These are phyloP conservation scores for Pyrenophora graminea DNA, from an alignment of 2,329 filamentous ascomycete species.

Conservation along the genomic window DNA sequence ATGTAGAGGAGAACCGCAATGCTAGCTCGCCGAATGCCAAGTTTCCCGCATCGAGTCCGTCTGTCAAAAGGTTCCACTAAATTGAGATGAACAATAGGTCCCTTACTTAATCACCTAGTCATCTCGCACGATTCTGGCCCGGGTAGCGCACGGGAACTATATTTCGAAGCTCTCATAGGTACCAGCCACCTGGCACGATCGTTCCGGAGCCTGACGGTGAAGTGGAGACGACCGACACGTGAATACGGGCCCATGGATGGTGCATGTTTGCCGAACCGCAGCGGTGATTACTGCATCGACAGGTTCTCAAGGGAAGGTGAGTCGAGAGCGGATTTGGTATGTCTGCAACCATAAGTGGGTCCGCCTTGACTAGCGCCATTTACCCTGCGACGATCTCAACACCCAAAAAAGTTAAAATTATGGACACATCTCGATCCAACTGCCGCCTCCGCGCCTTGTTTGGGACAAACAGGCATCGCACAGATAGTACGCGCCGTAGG, in stretches of 20 bases:
- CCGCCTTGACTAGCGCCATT: neutral
- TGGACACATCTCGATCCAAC: neutral
- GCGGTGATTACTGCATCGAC: no score
- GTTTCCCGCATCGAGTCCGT: neutral
- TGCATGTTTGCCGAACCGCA: no score
- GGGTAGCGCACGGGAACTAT: slow-evolving; percentile 6
- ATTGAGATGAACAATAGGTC: neutral
- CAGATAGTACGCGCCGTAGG: no score
- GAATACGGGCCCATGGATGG: no score
- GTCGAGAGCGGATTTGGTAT: no score
- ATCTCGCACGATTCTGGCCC: neutral
- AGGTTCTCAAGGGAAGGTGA: no score
- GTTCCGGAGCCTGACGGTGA: neutral
- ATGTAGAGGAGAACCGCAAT: neutral
- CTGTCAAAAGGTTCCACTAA: no score
- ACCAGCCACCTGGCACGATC: neutral
- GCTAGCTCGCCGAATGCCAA: neutral
- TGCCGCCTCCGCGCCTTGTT: neutral
- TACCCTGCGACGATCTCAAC: neutral
- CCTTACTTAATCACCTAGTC: neutral
- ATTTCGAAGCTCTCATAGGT: neutral
- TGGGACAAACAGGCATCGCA: no score
- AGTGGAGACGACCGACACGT: no score
- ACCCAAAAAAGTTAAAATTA: neutral
- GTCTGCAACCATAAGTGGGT: no score